Evolutionary conservation across 768 basidiomycete genomes (phyloP).

Genomic region (Pulveroboletus sp.): DNA sequence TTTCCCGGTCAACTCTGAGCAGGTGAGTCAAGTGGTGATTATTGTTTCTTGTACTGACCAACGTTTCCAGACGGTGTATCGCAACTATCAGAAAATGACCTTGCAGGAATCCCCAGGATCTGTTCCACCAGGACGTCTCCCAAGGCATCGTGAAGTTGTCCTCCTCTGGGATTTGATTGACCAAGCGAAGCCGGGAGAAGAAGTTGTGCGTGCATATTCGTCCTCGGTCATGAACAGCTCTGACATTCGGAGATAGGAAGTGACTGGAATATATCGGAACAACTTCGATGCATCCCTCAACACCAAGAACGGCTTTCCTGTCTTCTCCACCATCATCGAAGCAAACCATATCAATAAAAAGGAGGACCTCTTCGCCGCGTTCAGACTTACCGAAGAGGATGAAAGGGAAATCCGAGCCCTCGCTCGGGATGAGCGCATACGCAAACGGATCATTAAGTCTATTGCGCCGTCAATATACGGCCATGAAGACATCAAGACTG

Average conservation of each 20-base stretch:
- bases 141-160: conserved; percentile 94
- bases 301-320: conserved; percentile 98
- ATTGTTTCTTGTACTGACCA: background rate
- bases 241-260: conserved; percentile 56
- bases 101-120: conserved; percentile 97
- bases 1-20: conserved; percentile 94
- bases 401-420: conserved; percentile 87
- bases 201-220: conserved; percentile 62
- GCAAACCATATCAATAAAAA: conserved; percentile 99
- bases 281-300: conserved; percentile 98
- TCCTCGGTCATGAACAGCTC: background rate
- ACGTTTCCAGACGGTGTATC: conserved; percentile 79
- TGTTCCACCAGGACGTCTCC: conserved; percentile 95
- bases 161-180: conserved; percentile 98
- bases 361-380: conserved; percentile 98
- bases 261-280: conserved; percentile 97
- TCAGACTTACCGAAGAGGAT: conserved; percentile 95
- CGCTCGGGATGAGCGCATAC: conserved; percentile 87
- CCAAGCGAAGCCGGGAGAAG: conserved; percentile 96
- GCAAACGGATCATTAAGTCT: conserved; percentile 96
- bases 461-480: conserved; percentile 99
- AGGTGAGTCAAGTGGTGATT: conserved; percentile 45
- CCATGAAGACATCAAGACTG: conserved; percentile 98
- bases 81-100: conserved; percentile 99
- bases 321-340: conserved; percentile 97